Conservation (phyloP, 495 filamentous ascomycete species). For the Cercophora sp. region DNA sequence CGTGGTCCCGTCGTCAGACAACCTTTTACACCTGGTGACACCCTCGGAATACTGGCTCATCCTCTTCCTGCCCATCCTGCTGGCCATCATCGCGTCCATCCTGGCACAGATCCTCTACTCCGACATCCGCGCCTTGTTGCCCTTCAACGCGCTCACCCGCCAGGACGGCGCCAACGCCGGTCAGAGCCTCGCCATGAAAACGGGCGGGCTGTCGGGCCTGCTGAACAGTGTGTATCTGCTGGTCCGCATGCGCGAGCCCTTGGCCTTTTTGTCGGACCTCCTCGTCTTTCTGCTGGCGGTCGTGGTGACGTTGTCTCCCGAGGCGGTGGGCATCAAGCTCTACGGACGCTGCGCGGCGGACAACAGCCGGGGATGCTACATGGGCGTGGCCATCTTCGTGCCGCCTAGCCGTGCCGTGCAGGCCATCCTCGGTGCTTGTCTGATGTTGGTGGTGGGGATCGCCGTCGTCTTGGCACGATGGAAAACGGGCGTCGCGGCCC, state of each 20-base stretch:
- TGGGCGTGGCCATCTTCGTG: conserved; percentile 1
- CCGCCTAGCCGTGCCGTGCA: background rate
- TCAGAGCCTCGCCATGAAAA: background rate
- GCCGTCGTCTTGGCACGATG: background rate
- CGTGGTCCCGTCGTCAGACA: background rate
- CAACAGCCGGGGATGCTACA: conserved; percentile 1
- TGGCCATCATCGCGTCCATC: background rate
- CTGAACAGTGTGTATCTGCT: background rate
- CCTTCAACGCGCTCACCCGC: background rate
- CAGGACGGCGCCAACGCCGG: background rate
- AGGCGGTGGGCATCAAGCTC: background rate
- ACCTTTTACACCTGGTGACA: background rate
- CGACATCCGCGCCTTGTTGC: background rate
- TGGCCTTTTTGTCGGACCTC: background rate
- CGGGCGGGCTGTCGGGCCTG: background rate
- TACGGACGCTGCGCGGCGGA: background rate
- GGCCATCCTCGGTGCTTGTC: background rate
- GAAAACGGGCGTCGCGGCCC: background rate
- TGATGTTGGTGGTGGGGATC: background rate
- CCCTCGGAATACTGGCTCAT: conserved; percentile 1
- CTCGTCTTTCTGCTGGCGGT: background rate
- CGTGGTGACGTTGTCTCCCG: background rate
- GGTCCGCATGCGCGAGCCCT: background rate
- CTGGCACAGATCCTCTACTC: background rate
- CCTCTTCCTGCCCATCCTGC: background rate